Conservation (phyloP, 164 flowering plant genomes). For the Vitis cinerea region DNA sequence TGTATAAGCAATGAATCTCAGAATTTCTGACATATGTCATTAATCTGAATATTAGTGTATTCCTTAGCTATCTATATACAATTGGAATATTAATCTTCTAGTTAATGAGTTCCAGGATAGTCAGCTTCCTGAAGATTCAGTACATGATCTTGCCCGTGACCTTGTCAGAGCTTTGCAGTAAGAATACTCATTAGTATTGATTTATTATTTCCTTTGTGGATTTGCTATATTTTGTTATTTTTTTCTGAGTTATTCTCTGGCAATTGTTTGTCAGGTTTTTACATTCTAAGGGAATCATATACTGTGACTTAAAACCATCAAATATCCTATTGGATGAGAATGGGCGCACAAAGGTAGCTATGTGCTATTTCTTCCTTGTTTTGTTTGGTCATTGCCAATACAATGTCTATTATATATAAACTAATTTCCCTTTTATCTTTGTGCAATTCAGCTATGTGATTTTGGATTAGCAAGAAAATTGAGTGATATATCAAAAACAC, state of each 20-base stretch:
- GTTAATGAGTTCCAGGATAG: slow-evolving; percentile 53
- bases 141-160: slow-evolving; percentile 71
- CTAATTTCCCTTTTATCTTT: slow-evolving; percentile 7
- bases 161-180: slow-evolving; percentile 83
- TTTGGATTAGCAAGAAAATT: slow-evolving; percentile 88
- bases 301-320: slow-evolving; percentile 95
- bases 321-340: slow-evolving; percentile 92
- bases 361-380: slow-evolving; percentile 1
- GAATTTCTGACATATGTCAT: not conserved
- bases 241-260: slow-evolving; percentile 9
- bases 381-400: not conserved
- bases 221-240: slow-evolving; percentile 6
- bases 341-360: slow-evolving; percentile 80
- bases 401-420: not conserved
- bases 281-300: slow-evolving; percentile 91
- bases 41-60: not conserved
- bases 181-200: slow-evolving; percentile 21
- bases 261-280: slow-evolving; percentile 55
- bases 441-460: slow-evolving; percentile 77
- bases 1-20: no score
- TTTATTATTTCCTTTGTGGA: not conserved
- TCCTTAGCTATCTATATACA: not conserved
- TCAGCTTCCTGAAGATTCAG: slow-evolving; percentile 92
- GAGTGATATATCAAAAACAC: slow-evolving; percentile 71
- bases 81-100: not conserved